Evolutionary conservation across 371 early-diverging fungal genomes (phyloP).

Genomic region (Mortierella sp.): DNA sequence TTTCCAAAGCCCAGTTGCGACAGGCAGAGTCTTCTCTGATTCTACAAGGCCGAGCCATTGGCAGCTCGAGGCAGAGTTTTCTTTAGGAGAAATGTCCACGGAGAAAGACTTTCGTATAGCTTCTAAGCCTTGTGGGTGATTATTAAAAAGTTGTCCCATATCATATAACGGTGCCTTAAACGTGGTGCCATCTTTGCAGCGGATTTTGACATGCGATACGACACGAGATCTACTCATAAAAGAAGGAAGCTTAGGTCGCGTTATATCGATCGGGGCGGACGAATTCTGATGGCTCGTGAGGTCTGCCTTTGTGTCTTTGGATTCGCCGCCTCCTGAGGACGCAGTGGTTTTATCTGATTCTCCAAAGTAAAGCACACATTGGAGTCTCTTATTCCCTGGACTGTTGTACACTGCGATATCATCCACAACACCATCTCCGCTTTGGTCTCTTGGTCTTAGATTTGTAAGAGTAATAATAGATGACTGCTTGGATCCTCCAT

Average conservation of each 20-base stretch:
- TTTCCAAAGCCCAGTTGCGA: conserved; percentile 33
- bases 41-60: conserved; percentile 24
- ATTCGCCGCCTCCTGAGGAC: neutral
- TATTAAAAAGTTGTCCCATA: conserved; percentile 28
- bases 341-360: neutral
- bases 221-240: conserved; percentile 2
- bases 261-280: neutral
- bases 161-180: conserved; percentile 24
- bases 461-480: neutral
- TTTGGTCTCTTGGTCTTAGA: neutral
- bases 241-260: conserved; percentile 13
- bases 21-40: neutral
- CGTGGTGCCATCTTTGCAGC: neutral
- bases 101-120: conserved; percentile 16
- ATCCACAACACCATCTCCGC: neutral
- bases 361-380: conserved; percentile 28
- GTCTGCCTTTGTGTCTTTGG: neutral
- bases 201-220: neutral
- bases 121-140: conserved; percentile 23
- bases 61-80: neutral
- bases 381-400: neutral
- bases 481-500: neutral
- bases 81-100: too few relatives aligned
- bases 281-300: neutral
- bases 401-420: neutral